A percentile compares a stretch with the other conserved stretches of the same genome.
phyloP scores from a whole-genome alignment of 495 filamentous ascomycete genomes.

The Cercophora sp. region DNA sequence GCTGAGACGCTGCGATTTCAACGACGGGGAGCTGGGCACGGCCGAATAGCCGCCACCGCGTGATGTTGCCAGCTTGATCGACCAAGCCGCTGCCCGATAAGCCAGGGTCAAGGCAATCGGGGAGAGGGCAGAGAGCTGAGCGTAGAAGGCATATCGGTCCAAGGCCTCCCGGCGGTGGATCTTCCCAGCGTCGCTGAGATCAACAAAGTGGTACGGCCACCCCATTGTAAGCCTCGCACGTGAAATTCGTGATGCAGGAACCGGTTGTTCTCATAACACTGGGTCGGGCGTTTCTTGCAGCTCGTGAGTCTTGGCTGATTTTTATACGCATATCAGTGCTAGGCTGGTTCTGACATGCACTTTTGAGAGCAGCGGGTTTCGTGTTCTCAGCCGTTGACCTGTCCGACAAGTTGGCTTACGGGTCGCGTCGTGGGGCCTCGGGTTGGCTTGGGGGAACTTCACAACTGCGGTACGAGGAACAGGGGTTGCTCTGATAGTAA shows the following conservation, averaged over 20 bases:
- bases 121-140: conserved; percentile 56
- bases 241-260: too few species aligned
- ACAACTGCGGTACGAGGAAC: not conserved
- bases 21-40: conserved; percentile 39
- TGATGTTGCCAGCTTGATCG: conserved; percentile 8
- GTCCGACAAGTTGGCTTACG: not conserved
- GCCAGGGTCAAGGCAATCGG: conserved; percentile 45
- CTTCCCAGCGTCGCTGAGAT: conserved; percentile 51
- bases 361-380: too few species aligned
- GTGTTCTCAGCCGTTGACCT: too few species aligned
- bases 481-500: not conserved
- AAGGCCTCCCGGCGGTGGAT: conserved; percentile 54
- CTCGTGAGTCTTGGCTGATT: too few species aligned
- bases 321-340: too few species aligned
- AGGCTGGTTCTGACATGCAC: too few species aligned
- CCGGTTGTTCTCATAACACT: too few species aligned
- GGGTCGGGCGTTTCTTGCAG: too few species aligned
- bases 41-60: conserved; percentile 31
- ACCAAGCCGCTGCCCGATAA: conserved; percentile 31
- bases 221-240: too few species aligned
- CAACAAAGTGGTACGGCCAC: conserved; percentile 62
- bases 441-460: not conserved
- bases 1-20: conserved; percentile 35
- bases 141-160: conserved; percentile 56
- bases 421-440: not conserved